Evolutionary conservation across 202 grass and related monocot species (phyloP).

Genomic region (Cymbopogon flexuosus): DNA sequence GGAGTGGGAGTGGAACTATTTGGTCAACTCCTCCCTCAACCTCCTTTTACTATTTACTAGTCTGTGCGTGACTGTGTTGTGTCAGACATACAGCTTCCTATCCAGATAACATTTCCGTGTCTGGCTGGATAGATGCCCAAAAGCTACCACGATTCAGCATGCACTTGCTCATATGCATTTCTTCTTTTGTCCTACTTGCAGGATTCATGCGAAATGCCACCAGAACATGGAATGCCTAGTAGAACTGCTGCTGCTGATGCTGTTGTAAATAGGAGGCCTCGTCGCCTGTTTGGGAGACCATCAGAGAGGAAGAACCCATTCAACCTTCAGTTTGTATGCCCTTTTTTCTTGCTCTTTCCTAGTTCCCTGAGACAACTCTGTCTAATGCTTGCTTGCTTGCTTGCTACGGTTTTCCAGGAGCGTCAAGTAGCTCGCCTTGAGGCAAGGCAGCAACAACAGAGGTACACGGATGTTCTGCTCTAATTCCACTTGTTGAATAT

Average conservation of each 20-base stretch:
- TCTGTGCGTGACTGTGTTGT: no score
- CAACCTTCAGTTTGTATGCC: conserved; percentile 47
- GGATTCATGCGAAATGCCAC: conserved; percentile 45
- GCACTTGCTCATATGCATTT: not conserved
- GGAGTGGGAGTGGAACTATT: not conserved
- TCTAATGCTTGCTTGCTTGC: not conserved
- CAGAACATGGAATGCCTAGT: conserved; percentile 5
- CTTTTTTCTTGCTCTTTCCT: not conserved
- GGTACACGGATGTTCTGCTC: conserved; percentile 10
- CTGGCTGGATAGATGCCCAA: no score
- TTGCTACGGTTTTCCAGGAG: conserved; percentile 38
- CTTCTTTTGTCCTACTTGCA: not conserved
- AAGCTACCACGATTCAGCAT: not conserved
- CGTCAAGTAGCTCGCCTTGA: conserved; percentile 40
- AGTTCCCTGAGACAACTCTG: not conserved
- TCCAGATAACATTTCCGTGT: no score
- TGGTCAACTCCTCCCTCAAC: conserved; percentile 2
- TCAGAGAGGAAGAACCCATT: conserved; percentile 48
- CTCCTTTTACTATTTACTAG: no score
- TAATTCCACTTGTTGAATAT: not conserved
- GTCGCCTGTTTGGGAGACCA: conserved; percentile 26
- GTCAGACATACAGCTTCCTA: no score
- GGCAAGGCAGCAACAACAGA: conserved; percentile 34
- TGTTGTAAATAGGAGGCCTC: conserved; percentile 32
- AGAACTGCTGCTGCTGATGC: conserved; percentile 14